Percentiles rank a stretch among this genome's conserved stretches.
Evolutionary conservation across 2,329 filamentous ascomycete genomes (phyloP).

Genomic region (Colletotrichum camelliae): DNA sequence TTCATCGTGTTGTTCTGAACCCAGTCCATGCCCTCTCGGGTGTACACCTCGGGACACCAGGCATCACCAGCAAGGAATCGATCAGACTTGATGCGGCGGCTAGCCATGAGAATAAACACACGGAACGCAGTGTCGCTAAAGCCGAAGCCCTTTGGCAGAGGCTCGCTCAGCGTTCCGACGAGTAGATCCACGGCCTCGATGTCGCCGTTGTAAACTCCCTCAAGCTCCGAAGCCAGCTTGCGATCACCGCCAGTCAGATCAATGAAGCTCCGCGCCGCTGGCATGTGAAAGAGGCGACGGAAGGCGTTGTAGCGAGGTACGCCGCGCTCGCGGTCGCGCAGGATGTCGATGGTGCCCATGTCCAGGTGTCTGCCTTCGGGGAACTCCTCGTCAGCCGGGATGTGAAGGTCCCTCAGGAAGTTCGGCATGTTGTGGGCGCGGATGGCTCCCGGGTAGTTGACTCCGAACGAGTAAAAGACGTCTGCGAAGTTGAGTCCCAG

Average conservation of each 20-base stretch:
- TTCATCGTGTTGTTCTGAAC: conserved; percentile 47
- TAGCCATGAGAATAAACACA: background rate
- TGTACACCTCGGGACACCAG: conserved; percentile 45
- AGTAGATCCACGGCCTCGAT: conserved; percentile 47
- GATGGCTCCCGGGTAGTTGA: conserved; percentile 52
- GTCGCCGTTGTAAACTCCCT: conserved; percentile 43
- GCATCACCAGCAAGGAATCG: conserved; percentile 36
- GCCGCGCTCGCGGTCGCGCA: conserved; percentile 51
- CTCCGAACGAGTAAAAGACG: conserved; percentile 49
- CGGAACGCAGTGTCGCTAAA: conserved; percentile 53
- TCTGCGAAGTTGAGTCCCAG: conserved; percentile 36
- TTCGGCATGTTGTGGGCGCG: conserved; percentile 34
- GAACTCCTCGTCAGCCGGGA: conserved; percentile 6
- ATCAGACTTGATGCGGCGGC: background rate
- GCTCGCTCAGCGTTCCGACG: conserved; percentile 47
- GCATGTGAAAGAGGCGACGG: conserved; percentile 40
- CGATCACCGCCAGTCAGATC: background rate
- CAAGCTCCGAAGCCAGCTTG: conserved; percentile 29
- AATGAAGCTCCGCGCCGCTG: background rate
- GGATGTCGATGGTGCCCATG: conserved; percentile 50
- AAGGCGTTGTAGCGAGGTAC: conserved; percentile 51
- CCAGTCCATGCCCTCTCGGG: conserved; percentile 45
- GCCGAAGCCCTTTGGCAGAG: conserved; percentile 47
- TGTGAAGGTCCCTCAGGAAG: conserved; percentile 44
- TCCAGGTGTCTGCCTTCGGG: conserved; percentile 47